Conservation (phyloP, 441 rosid species). For the Corymbia calophylla region DNA sequence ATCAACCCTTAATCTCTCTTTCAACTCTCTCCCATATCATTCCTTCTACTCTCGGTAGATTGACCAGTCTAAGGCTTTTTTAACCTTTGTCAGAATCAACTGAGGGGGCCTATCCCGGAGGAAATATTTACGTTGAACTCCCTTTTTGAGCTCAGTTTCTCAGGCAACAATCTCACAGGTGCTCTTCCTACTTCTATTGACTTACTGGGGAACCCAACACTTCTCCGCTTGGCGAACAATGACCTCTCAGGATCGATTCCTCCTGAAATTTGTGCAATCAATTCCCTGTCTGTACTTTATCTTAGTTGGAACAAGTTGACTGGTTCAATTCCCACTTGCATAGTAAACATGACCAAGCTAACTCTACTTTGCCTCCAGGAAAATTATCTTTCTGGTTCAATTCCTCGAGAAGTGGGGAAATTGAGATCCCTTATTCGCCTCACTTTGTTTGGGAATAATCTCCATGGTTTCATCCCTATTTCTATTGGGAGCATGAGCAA, state of each 20-base stretch:
- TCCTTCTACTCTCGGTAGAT: background rate
- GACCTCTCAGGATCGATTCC: background rate
- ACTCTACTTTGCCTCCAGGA: background rate
- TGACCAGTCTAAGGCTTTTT: background rate
- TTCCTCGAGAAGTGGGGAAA: background rate
- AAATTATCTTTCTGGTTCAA: background rate
- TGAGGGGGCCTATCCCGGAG: background rate
- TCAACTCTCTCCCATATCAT: background rate
- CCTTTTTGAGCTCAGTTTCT: background rate
- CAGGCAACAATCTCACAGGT: background rate
- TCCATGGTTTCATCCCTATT: background rate
- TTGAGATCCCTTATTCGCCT: background rate
- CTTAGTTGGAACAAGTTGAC: background rate
- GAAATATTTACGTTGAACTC: background rate
- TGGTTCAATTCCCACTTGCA: background rate
- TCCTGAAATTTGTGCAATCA: background rate
- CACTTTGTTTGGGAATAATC: background rate
- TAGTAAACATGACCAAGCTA: background rate
- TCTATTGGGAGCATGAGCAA: background rate
- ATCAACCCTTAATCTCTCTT: background rate
- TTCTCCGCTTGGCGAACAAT: background rate
- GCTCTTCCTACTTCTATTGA: background rate
- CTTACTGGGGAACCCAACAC: background rate
- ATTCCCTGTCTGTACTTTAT: background rate
- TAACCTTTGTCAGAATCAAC: background rate